Conservation (phyloP, 179 eudicot genomes). For the Vitellaria paradoxa region DNA sequence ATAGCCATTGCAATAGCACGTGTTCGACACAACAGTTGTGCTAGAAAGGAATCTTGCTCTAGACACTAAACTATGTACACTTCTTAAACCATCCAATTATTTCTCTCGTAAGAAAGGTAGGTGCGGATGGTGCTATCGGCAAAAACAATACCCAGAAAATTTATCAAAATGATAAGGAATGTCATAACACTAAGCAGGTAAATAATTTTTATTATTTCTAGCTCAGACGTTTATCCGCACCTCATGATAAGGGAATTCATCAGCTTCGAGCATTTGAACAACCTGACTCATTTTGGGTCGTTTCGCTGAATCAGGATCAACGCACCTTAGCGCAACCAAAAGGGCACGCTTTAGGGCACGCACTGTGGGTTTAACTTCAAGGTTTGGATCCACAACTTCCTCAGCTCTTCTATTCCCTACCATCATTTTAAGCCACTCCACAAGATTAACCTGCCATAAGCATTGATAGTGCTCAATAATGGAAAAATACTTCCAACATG, state of each 20-base stretch:
- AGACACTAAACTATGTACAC: not conserved
- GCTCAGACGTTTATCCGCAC: conserved; percentile 27
- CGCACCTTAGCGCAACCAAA: conserved; percentile 77
- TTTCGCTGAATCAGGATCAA: conserved; percentile 84
- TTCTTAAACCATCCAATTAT: not conserved
- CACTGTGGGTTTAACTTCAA: conserved; percentile 64
- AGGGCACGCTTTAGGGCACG: conserved; percentile 81
- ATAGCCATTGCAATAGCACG: not conserved
- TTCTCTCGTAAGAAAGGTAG: not conserved
- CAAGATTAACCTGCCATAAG: conserved; percentile 67
- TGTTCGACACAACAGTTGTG: not conserved
- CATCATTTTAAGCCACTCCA: conserved; percentile 93
- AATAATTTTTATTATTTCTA: not conserved
- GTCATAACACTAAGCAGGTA: not conserved
- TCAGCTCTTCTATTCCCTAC: conserved; percentile 87
- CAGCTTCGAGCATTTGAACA: conserved; percentile 82
- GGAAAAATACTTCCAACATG: not conserved
- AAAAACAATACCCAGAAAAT: not conserved
- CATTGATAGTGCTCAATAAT: not conserved
- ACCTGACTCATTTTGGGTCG: conserved; percentile 95
- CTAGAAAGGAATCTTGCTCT: not conserved
- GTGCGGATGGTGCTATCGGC: too few species aligned
- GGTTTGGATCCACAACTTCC: conserved; percentile 73
- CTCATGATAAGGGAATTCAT: conserved; percentile 77
- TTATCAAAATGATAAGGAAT: not conserved